Conservation (phyloP, 2,329 filamentous ascomycete genomes). For the Anthostomella pinea region DNA sequence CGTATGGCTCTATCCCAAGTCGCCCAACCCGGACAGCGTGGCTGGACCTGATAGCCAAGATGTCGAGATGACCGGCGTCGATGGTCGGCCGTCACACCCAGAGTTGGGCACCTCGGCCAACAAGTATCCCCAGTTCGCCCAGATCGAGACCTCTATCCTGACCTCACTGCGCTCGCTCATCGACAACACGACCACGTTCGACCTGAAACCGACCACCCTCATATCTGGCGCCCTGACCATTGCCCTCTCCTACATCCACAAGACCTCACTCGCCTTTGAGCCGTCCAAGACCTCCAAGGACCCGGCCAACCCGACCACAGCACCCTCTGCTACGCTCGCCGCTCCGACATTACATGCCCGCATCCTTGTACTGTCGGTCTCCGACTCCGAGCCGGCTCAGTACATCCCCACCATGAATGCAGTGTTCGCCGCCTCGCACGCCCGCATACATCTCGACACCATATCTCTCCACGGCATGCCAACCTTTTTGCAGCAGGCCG, state of each 20-base stretch:
- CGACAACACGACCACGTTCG: constrained; percentile 59
- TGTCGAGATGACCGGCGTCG: constrained; percentile 54
- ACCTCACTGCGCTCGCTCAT: constrained; percentile 73
- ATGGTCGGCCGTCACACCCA: constrained; percentile 21
- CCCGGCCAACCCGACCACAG: constrained; percentile 32
- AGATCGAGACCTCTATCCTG: constrained; percentile 79
- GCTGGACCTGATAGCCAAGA: constrained; percentile 42
- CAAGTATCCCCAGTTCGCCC: constrained; percentile 89
- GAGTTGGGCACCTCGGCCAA: constrained; percentile 55
- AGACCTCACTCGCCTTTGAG: constrained; percentile 65
- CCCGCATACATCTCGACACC: constrained; percentile 88
- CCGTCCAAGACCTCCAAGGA: constrained; percentile 49
- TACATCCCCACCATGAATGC: constrained; percentile 99
- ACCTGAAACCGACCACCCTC: constrained; percentile 73
- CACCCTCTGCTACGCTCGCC: constrained; percentile 28
- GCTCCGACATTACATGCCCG: constrained; percentile 64
- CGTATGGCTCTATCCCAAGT: constrained; percentile 80
- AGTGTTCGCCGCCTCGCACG: constrained; percentile 90
- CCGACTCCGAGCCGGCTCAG: constrained; percentile 77
- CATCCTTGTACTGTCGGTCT: constrained; percentile 87
- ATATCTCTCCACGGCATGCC: constrained; percentile 81
- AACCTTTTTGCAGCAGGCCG: constrained; percentile 90
- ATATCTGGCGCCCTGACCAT: constrained; percentile 89
- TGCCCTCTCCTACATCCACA: constrained; percentile 87
- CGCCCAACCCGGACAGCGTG: constrained; percentile 32